Base-by-base conservation (phyloP, 768 basidiomycete species). In the Termitomyces heimii region DNA sequence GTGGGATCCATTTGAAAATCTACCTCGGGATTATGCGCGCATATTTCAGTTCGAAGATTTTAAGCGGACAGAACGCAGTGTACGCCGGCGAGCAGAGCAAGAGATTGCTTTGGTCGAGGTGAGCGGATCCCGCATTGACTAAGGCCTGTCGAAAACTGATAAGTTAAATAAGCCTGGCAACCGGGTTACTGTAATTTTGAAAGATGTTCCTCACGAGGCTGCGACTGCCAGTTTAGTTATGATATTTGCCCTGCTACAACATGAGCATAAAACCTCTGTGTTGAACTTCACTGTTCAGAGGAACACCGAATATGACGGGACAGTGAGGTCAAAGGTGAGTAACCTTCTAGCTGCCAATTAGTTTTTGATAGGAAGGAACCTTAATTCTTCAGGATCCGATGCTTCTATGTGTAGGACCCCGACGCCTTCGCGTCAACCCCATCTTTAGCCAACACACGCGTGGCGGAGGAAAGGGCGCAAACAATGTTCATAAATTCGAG, bases 31-130 rank as follows among this genome's bases (percentile, higher is more conserved):
- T 68, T 98, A 98, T 66, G 93, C 89, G 2, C 82, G 89, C 42
- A 96, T 98, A 63, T 99, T 98, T 74, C 92, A 94, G 69, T 97
- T 98, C 66, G 94, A 98, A 71, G 92, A 95, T 64, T 97, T 89
- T 75, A 90, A 85, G 68, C 82, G 88, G 20, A 97, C 94, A 5
- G 88, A 92, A 64, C 77, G 88, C 12, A 78, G 76, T 44, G 82
- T 93, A 35, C 82, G 79, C 54, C 78, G 85, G 57, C 75, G 82
- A 53, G 85, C 86, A 13, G 86, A 88, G 48, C 74, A 81, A 46
- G 89, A 93, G 45, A 69, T 65, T 3, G 70, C 68, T 31, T 75
- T 75, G 4, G 82, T 93, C 13, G 82, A 88, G 78, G 94, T 94
- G 64, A 50, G 80, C 66, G 40, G 46, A 22, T 28, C 32, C 55